These are phyloP conservation scores for Ilyonectria destructans DNA, from an alignment of 2,329 filamentous ascomycete genomes.

Conservation along the genomic window DNA sequence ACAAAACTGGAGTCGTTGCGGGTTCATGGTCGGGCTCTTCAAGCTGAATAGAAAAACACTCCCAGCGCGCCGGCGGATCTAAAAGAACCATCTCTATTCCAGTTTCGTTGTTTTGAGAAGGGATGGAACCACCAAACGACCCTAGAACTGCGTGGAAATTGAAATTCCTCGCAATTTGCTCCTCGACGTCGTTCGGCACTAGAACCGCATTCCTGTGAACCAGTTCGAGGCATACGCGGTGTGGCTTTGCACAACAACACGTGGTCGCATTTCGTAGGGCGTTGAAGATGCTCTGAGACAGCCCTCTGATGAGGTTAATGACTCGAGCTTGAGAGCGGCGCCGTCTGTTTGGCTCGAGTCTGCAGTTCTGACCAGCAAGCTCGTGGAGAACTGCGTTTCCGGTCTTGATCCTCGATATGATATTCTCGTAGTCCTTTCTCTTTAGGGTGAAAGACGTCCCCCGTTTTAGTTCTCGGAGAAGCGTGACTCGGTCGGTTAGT, in stretches of 20 bases:
- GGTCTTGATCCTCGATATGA: conserved; percentile 10
- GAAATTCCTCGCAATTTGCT: conserved; percentile 10
- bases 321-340: conserved; percentile 14
- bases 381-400: conserved; percentile 18
- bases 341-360: conserved; percentile 7
- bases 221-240: conserved; percentile 11
- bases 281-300: conserved; percentile 11
- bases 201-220: conserved; percentile 13
- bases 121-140: too few relatives aligned
- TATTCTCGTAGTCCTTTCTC: conserved; percentile 14
- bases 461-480: conserved; percentile 6
- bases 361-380: conserved; percentile 4
- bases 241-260: background rate
- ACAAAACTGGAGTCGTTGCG: too few relatives aligned
- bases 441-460: conserved; percentile 18
- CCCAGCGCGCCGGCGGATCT: too few relatives aligned
- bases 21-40: too few relatives aligned
- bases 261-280: conserved; percentile 3
- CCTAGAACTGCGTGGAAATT: conserved; percentile 12
- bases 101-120: background rate
- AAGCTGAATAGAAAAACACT: too few relatives aligned
- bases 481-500: background rate
- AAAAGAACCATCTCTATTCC: too few relatives aligned
- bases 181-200: conserved; percentile 13
- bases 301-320: conserved; percentile 1